A percentile compares a stretch with the other conserved stretches of the same genome.
These are phyloP conservation scores for Wickerhamomyces rabaulensis DNA, from an alignment of 805 yeast species.

Conservation along the genomic window DNA sequence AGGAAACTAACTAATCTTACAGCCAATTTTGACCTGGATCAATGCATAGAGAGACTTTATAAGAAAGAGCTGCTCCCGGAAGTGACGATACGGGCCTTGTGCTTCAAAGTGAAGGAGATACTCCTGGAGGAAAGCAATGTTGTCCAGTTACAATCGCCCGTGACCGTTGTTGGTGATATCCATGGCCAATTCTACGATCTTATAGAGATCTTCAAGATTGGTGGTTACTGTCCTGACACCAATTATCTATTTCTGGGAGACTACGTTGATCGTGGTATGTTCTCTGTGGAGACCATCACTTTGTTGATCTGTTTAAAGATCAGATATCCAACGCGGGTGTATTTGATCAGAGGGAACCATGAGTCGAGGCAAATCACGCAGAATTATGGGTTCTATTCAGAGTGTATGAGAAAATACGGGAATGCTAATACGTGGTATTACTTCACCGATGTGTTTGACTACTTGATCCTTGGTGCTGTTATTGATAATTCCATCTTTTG, in stretches of 20 bases:
- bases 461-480: conserved; percentile 80
- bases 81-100: conserved; percentile 61
- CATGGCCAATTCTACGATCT: conserved; percentile 97
- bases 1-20: background rate
- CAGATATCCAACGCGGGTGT: conserved; percentile 81
- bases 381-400: conserved; percentile 94
- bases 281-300: conserved; percentile 88
- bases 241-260: conserved; percentile 92
- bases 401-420: conserved; percentile 87
- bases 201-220: conserved; percentile 86
- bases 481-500: conserved; percentile 89
- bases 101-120: conserved; percentile 78
- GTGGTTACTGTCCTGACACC: conserved; percentile 90
- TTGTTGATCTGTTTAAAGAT: conserved; percentile 76
- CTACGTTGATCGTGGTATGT: conserved; percentile 93
- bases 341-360: conserved; percentile 88
- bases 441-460: conserved; percentile 92
- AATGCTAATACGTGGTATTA: conserved; percentile 76
- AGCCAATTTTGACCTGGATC: conserved; percentile 47
- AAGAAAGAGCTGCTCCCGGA: conserved; percentile 65
- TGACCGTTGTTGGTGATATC: conserved; percentile 94
- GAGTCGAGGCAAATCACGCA: conserved; percentile 96
- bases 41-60: conserved; percentile 63
- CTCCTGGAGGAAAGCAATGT: conserved; percentile 81
- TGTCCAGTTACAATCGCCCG: conserved; percentile 77